Evolutionary conservation across 2,329 filamentous ascomycete species (phyloP).

Genomic region (Cladosporium sp.): DNA sequence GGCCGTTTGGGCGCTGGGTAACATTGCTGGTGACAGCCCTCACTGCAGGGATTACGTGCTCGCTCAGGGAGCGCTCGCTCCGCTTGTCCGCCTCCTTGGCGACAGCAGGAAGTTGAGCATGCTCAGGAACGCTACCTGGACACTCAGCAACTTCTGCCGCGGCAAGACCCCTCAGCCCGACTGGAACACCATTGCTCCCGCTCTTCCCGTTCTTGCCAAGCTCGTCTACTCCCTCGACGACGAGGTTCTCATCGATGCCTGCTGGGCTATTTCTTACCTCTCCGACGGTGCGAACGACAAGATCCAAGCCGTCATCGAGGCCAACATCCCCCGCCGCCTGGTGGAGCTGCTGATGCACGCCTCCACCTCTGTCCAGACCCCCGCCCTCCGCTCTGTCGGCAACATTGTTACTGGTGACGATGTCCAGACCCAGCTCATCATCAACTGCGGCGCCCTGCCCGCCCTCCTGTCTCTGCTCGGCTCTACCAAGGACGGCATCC

Average conservation of each 20-base stretch:
- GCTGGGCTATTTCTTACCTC: constrained; percentile 98
- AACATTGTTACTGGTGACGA: constrained; percentile 99
- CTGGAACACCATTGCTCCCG: constrained; percentile 91
- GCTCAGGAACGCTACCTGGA: constrained; percentile 98
- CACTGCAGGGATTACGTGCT: constrained; percentile 96
- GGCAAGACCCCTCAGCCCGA: constrained; percentile 98
- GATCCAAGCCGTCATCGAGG: constrained; percentile 98
- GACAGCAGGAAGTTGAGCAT: constrained; percentile 99
- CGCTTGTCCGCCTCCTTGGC: constrained; percentile 79
- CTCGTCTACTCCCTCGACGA: constrained; percentile 98
- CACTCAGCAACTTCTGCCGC: constrained; percentile 98
- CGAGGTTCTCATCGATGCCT: constrained; percentile 96
- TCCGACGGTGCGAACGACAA: constrained; percentile 98
- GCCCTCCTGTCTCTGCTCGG: constrained; percentile 89
- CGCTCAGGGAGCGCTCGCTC: constrained; percentile 81
- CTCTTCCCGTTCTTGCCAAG: constrained; percentile 90
- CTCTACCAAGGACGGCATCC: constrained; percentile 97
- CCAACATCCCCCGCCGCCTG: constrained; percentile 89
- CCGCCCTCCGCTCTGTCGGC: constrained; percentile 90
- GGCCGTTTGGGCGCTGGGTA: constrained; percentile 96
- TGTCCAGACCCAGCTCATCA: constrained; percentile 97
- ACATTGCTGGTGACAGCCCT: constrained; percentile 97
- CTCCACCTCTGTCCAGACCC: constrained; percentile 96
- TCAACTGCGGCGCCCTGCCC: constrained; percentile 91
- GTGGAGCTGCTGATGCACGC: constrained; percentile 98